These are phyloP conservation scores for Ligustrum vulgare DNA, from an alignment of 257 asterid genomes.

Conservation along the genomic window DNA sequence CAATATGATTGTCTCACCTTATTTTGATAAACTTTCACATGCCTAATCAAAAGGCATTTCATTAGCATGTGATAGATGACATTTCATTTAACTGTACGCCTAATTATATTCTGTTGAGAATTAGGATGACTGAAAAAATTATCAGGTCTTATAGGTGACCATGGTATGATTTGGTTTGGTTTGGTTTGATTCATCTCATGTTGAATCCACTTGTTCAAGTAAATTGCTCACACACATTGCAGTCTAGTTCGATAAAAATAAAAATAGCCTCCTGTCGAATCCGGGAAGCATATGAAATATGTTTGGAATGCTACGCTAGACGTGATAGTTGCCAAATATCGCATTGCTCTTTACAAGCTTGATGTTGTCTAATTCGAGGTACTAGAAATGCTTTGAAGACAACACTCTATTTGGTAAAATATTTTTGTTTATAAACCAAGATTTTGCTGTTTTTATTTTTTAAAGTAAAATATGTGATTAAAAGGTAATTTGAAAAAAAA, in stretches of 20 bases:
- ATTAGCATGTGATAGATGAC: not conserved
- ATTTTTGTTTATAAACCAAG: too few species aligned
- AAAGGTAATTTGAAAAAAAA: too few species aligned
- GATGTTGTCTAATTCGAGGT: not conserved
- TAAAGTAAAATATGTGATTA: too few species aligned
- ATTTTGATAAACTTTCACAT: constrained; percentile 9
- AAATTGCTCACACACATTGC: not conserved
- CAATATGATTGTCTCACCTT: constrained; percentile 7
- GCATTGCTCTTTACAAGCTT: not conserved
- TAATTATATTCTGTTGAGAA: not conserved
- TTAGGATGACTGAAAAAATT: not conserved
- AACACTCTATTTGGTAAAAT: too few species aligned
- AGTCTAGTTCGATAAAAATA: not conserved
- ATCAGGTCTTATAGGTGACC: not conserved
- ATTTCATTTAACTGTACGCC: not conserved
- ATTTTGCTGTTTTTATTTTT: too few species aligned
- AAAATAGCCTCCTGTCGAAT: not conserved
- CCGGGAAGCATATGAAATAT: not conserved
- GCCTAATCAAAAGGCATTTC: constrained; percentile 4
- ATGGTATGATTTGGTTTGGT: not conserved
- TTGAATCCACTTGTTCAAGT: not conserved
- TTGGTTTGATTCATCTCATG: not conserved
- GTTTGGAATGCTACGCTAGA: not conserved
- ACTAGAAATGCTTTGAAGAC: not conserved
- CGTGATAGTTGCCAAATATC: not conserved